Conservation (phyloP, 2,329 filamentous ascomycete species). For the Aspergillus hortae region DNA sequence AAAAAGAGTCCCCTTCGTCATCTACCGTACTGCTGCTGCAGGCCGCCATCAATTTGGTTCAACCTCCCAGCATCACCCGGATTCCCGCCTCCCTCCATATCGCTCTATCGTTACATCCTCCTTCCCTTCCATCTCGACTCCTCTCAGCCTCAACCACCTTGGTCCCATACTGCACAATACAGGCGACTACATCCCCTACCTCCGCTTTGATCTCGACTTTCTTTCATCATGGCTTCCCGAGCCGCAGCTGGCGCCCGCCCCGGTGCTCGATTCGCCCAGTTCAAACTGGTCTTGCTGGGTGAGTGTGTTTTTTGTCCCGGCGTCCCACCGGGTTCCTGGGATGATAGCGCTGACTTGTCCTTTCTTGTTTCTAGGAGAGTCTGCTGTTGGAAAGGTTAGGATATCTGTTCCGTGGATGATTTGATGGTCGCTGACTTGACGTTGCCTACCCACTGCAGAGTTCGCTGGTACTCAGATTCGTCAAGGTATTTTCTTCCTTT, state of each 20-base stretch:
- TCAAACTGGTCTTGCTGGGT: constrained; percentile 97
- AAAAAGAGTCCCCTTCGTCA: constrained; percentile 27
- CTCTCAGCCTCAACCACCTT: constrained; percentile 1
- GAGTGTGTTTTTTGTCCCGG: constrained; percentile 36
- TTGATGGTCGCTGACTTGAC: constrained; percentile 29
- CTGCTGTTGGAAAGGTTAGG: constrained; percentile 91
- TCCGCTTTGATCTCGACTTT: background rate
- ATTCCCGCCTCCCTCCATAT: constrained; percentile 17
- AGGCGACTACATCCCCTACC: background rate
- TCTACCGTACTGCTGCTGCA: constrained; percentile 15
- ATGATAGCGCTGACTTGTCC: constrained; percentile 15
- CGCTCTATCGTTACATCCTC: constrained; percentile 14
- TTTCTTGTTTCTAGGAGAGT: constrained; percentile 67
- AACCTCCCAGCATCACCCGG: constrained; percentile 15
- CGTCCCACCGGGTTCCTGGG: constrained; percentile 1
- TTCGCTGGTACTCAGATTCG: constrained; percentile 95
- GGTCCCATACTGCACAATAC: background rate
- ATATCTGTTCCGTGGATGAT: constrained; percentile 10
- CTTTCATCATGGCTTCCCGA: constrained; percentile 72
- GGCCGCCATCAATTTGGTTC: constrained; percentile 12
- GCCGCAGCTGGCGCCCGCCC: constrained; percentile 67
- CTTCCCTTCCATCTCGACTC: constrained; percentile 8
- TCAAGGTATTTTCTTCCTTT: constrained; percentile 66
- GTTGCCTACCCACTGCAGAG: constrained; percentile 58
- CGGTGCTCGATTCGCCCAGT: constrained; percentile 88